Percentiles rank a stretch among this genome's conserved stretches.
Evolutionary conservation across 2,329 filamentous ascomycete genomes (phyloP).

Genomic region (Hypoxylon sp.): DNA sequence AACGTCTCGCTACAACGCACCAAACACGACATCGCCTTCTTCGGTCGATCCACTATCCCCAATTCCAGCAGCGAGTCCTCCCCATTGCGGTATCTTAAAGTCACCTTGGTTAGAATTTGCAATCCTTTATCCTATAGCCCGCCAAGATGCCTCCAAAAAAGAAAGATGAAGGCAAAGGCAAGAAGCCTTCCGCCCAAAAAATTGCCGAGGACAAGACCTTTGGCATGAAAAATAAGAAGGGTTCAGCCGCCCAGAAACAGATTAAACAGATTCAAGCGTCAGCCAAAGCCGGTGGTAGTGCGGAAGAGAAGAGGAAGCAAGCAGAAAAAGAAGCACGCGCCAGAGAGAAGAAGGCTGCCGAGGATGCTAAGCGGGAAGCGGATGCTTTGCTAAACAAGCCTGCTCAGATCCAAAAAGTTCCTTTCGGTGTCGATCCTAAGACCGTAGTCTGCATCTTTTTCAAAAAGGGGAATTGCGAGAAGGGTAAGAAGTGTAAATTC

Average conservation of each 20-base stretch:
- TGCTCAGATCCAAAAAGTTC: conserved; percentile 96
- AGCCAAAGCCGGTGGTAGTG: conserved; percentile 79
- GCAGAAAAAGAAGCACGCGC: conserved; percentile 78
- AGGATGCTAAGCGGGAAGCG: conserved; percentile 84
- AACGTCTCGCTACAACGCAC: conserved; percentile 6
- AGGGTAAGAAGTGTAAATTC: conserved; percentile 98
- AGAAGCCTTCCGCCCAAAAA: conserved; percentile 72
- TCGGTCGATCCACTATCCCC: not conserved
- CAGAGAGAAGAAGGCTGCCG: conserved; percentile 91
- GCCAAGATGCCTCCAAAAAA: conserved; percentile 80
- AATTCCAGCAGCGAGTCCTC: not conserved
- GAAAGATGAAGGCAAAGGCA: conserved; percentile 66
- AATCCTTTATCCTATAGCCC: not conserved
- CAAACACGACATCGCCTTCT: not conserved
- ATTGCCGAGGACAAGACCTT: conserved; percentile 94
- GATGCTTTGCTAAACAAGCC: conserved; percentile 90
- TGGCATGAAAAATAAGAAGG: conserved; percentile 99
- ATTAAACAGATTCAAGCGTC: conserved; percentile 87
- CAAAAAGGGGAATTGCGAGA: conserved; percentile 98
- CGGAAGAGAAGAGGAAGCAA: conserved; percentile 87
- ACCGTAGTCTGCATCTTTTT: conserved; percentile 96
- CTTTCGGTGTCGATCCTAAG: conserved; percentile 98
- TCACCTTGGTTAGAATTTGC: not conserved
- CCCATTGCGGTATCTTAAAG: not conserved
- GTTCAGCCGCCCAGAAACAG: conserved; percentile 87